Conservation (phyloP, 2,329 filamentous ascomycete genomes). For the Microsporum ferrugineum region DNA sequence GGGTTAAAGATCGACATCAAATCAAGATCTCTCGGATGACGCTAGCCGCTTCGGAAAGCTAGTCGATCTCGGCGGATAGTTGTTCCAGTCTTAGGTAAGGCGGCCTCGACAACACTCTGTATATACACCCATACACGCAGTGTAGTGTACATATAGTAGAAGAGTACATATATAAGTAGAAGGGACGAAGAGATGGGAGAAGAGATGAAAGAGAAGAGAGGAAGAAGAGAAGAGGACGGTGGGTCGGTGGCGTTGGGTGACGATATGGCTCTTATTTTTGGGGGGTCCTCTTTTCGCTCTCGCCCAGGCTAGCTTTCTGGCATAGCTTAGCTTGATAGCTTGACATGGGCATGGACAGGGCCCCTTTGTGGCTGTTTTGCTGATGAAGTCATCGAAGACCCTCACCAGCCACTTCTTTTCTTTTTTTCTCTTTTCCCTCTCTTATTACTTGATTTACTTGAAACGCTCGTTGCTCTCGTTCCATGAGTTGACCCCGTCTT, state of each 20-base stretch:
- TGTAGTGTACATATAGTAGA: no score
- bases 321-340: no score
- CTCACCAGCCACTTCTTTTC: no score
- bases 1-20: neutral
- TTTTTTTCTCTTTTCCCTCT: no score
- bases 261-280: neutral
- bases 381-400: neutral
- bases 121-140: neutral
- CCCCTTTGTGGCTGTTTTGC: neutral
- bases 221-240: no score
- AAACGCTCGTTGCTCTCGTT: no score
- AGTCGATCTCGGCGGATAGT: neutral
- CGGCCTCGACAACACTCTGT: no score
- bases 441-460: no score
- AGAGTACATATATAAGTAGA: neutral
- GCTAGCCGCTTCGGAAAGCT: neutral
- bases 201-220: no score
- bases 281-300: no score
- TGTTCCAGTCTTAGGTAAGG: no score
- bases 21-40: neutral
- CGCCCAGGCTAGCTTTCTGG: neutral
- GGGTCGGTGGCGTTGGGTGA: neutral
- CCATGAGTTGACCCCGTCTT: no score
- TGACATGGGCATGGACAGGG: neutral
- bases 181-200: neutral